Evolutionary conservation across 1,284 basidiomycete genomes (phyloP), one percentile per base, ranked within the genome.

Genomic region (Salmacisia buchloeana): DNA sequence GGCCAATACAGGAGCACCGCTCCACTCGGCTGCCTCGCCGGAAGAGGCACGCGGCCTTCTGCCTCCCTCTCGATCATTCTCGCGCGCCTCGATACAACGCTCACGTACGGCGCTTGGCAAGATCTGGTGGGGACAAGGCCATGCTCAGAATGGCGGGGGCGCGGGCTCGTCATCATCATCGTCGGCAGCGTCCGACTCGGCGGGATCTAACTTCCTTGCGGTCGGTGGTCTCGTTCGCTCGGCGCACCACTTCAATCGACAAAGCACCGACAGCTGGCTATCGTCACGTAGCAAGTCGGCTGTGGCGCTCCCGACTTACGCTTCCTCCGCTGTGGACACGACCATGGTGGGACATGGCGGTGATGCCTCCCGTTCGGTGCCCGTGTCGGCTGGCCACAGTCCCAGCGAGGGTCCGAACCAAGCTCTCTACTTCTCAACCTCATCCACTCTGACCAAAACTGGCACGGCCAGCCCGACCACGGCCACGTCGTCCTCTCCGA

Each of bases 61-160:
- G 6, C 29, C 49, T 31, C 31, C 49, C 13, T 18, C 9, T 21
- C 45, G 45, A n/a, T 54, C 49, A 6, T 33, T 54, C 7, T 54
- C 49, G 12, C 49, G 49, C 12, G 49, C 49, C 27, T 54, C 49
- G 10, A 13, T 54, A 31, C 49, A 54, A 33, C 49, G 49, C 31
- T 54, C 49, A 5, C 49, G 49, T 9, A 54, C 49, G 27, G 49
- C 49, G 12, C 15, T 54, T 27, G 49, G 49, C 49, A 54, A 54
- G 49, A 54, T 54, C 3, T 54, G 49, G 49, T 54, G 31, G 4
- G 49, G 49, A n/a, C n/a, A n/a, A n/a, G n/a, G n/a, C n/a, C n/a
- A n/a, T n/a, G n/a, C n/a, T n/a, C n/a, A n/a, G n/a, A n/a, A n/a
- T 15, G 39, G 39, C 6, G 15, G 6, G 4, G 39, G 39, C 5